Conservation (phyloP, 2,329 filamentous ascomycete species). For the Albifimbria verrucaria region DNA sequence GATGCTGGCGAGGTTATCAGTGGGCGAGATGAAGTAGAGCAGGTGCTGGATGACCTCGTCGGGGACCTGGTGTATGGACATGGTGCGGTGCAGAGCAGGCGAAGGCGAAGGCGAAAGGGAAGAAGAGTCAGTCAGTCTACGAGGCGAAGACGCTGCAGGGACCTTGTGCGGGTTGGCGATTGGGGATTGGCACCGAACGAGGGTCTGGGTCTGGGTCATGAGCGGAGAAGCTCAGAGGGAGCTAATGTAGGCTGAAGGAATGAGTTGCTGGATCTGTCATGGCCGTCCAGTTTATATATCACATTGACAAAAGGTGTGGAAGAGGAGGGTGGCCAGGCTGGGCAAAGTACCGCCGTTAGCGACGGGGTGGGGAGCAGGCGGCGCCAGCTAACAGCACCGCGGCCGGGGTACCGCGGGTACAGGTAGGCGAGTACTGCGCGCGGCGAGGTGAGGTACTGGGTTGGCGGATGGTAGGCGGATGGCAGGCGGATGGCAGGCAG, state of each 20-base stretch:
- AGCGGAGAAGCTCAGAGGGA: background rate
- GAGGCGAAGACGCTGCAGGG: background rate
- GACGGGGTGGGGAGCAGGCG: background rate
- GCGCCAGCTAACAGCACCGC: background rate
- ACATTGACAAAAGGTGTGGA: background rate
- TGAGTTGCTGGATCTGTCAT: background rate
- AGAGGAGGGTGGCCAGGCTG: background rate
- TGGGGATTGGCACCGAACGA: background rate
- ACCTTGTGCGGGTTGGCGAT: background rate
- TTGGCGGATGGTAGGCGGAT: too few relatives aligned
- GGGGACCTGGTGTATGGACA: slow-evolving; percentile 54
- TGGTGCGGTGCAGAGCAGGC: slow-evolving; percentile 10
- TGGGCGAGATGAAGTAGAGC: slow-evolving; percentile 59
- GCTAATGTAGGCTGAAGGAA: background rate
- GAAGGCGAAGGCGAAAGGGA: background rate
- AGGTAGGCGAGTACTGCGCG: too few relatives aligned
- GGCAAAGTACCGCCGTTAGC: background rate
- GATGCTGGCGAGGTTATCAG: slow-evolving; percentile 46
- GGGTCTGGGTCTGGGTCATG: background rate
- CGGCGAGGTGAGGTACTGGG: too few relatives aligned
- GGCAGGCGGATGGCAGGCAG: too few relatives aligned
- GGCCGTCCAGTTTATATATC: background rate
- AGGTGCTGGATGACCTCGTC: slow-evolving; percentile 85
- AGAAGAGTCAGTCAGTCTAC: background rate
- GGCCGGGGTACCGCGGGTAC: background rate